Base-by-base conservation (phyloP, 306 rosid genomes). In the Aeschynomene evenia region DNA sequence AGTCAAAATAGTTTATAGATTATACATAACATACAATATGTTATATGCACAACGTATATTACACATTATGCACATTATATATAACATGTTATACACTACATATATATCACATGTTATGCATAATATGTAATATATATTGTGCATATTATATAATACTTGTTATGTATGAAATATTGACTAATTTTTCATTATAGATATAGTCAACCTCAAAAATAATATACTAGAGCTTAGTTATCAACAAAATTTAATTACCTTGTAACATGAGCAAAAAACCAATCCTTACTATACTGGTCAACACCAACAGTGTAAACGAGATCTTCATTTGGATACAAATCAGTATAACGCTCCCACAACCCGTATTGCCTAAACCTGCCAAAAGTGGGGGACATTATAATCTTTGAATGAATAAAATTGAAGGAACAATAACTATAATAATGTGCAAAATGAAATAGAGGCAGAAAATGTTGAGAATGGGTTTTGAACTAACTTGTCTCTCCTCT, bases 341-440 rank as follows among this genome's bases (percentile, higher is more conserved):
- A 90, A 22, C 84, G 89, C 2, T 77, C 87, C 95, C 96, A 90
- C 18, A 90, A 54, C 0, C 96, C 96, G 33, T 90, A 90, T 49
- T 90, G 90, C 49, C 95, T 83, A 55, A 66, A 90, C 65, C 89
- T 90, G 77, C 34, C 3, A 21, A 79, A 55, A 39, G 49, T n/a
- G 20, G 14, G 33, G 11, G n/a, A n/a, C n/a, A n/a, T n/a, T n/a
- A 55, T 20, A 49, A 34, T 34, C 26, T 63, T 51, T 2, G 16
- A 22, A 36, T 63, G 8, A 48, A 18, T 46, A 29, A 45, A 46
- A 9, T 20, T 9, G 42, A 2, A 0, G 13, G 24, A 10, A 24
- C 14, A 43, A 5, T 6, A 5, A n/a, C 6, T 1, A 13, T 29
- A 21, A 46, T 3, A 13, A 11, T 22, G 22, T 22, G 7, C 4